Evolutionary conservation across 768 basidiomycete species (phyloP).

Genomic region (Clitopilus passeckerianus): DNA sequence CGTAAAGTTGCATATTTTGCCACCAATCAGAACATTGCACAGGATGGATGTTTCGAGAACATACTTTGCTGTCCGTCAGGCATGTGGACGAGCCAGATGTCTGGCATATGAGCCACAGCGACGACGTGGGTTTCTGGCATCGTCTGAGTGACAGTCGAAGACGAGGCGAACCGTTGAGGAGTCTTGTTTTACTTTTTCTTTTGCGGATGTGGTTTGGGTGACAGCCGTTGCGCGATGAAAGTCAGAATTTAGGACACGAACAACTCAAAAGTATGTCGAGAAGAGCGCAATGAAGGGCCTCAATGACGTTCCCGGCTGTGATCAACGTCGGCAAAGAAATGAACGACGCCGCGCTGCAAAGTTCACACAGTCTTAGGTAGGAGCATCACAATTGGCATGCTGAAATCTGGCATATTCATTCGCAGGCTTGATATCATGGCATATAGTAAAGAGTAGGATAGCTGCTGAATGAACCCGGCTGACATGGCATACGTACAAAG

Average conservation of each 20-base stretch:
- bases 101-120: slow-evolving; percentile 11
- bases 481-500: slow-evolving; percentile 1
- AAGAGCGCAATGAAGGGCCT: too few relatives aligned
- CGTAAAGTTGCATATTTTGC: background rate
- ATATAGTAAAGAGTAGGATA: background rate
- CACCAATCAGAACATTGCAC: slow-evolving; percentile 2
- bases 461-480: background rate
- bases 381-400: background rate
- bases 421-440: background rate
- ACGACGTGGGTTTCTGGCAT: slow-evolving; percentile 26
- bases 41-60: slow-evolving; percentile 9
- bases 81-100: slow-evolving; percentile 26
- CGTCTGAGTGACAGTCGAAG: too few relatives aligned
- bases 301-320: background rate
- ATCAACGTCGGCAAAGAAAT: background rate
- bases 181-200: background rate
- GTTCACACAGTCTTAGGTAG: background rate
- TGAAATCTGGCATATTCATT: slow-evolving; percentile 3
- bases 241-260: too few relatives aligned
- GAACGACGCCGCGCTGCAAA: background rate
- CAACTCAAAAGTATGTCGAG: too few relatives aligned
- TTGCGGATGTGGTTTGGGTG: background rate
- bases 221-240: too few relatives aligned
- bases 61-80: slow-evolving; percentile 24
- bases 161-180: background rate